Evolutionary conservation across 2,329 filamentous ascomycete genomes (phyloP).

Genomic region (Orbilia javanica): DNA sequence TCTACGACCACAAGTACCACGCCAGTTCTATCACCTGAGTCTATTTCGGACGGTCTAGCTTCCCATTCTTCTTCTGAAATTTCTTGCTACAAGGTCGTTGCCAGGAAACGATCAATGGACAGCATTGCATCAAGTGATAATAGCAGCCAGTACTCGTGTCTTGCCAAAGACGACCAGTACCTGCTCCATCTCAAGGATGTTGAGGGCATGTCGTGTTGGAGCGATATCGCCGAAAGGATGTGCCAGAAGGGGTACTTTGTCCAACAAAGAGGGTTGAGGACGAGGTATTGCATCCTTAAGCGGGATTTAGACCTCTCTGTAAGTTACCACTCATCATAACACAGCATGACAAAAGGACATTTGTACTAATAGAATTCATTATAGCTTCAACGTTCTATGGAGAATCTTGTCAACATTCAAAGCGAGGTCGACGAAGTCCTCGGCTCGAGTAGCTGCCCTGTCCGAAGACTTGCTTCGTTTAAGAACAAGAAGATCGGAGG

Average conservation of each 20-base stretch:
- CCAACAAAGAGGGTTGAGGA: slow-evolving; percentile 50
- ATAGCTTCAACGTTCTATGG: slow-evolving; percentile 55
- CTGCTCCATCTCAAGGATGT: slow-evolving; percentile 54
- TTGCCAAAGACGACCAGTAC: slow-evolving; percentile 56
- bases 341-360: neutral
- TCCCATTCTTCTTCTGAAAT: slow-evolving; percentile 45
- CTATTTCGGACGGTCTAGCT: slow-evolving; percentile 34
- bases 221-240: slow-evolving; percentile 53
- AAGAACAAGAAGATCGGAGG: slow-evolving; percentile 57
- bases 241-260: slow-evolving; percentile 43
- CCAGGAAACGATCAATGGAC: slow-evolving; percentile 56
- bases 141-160: slow-evolving; percentile 56
- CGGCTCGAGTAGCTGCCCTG: slow-evolving; percentile 51
- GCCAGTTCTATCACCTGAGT: slow-evolving; percentile 49
- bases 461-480: slow-evolving; percentile 55
- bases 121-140: slow-evolving; percentile 53
- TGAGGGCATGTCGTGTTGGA: slow-evolving; percentile 52
- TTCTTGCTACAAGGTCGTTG: slow-evolving; percentile 49
- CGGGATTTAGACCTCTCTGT: slow-evolving; percentile 54
- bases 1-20: slow-evolving; percentile 54
- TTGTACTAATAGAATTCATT: slow-evolving; percentile 5
- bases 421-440: slow-evolving; percentile 56
- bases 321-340: neutral
- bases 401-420: slow-evolving; percentile 53
- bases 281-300: slow-evolving; percentile 55